Percentiles rank a stretch among this genome's conserved stretches.
phyloP scores from a whole-genome alignment of 768 basidiomycete species.

The Leccinellum albellum region DNA sequence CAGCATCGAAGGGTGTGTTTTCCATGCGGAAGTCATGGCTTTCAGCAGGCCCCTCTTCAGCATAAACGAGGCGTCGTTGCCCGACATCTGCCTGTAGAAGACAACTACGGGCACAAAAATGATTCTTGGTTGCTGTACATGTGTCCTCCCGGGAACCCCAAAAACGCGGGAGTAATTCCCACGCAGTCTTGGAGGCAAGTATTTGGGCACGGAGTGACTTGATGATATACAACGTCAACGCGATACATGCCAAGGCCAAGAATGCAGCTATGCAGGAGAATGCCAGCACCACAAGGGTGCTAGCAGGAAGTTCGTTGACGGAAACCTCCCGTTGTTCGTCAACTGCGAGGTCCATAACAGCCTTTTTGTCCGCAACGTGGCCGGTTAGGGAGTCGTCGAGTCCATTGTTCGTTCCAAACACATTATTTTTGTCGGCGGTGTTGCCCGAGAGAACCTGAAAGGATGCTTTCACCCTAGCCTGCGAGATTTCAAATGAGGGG shows the following conservation, averaged over 20 bases:
- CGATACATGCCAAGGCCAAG: conserved; percentile 21
- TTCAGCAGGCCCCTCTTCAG: conserved; percentile 2
- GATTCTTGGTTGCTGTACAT: not conserved
- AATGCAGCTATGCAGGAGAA: conserved; percentile 27
- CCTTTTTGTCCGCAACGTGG: not conserved
- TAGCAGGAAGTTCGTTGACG: not conserved
- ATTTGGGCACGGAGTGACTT: conserved; percentile 17
- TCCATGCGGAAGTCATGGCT: not conserved
- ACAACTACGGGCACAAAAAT: not conserved
- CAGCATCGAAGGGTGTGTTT: conserved; percentile 8
- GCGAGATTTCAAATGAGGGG: conserved; percentile 23
- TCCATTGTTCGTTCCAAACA: conserved; percentile 17
- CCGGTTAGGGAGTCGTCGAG: not conserved
- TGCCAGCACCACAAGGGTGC: conserved; percentile 16
- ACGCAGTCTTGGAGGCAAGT: conserved; percentile 21
- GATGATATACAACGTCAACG: conserved; percentile 18
- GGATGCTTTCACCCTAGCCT: conserved; percentile 6
- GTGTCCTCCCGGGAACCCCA: conserved; percentile 5
- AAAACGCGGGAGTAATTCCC: conserved; percentile 22
- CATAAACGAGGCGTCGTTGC: not conserved
- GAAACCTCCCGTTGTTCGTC: not conserved
- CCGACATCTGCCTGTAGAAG: conserved; percentile 1
- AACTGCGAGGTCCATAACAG: not conserved
- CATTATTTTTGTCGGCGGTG: conserved; percentile 15
- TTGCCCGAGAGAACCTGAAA: conserved; percentile 26